Conservation (phyloP, 768 basidiomycete genomes). For the Boletus subparvulus region DNA sequence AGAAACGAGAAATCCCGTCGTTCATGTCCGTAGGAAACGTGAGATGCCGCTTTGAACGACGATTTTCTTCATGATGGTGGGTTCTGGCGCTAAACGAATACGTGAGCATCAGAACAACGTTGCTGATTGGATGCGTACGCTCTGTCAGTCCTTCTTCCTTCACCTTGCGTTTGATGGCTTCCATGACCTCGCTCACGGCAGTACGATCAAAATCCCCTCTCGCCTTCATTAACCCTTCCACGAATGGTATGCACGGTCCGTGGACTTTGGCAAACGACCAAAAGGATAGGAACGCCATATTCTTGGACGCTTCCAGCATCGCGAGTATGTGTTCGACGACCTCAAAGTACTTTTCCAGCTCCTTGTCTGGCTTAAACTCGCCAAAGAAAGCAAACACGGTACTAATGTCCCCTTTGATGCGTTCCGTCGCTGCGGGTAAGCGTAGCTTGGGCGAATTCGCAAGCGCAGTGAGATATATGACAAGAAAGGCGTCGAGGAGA, state of each 20-base stretch:
- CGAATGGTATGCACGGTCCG: slow-evolving; percentile 89
- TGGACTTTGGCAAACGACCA: slow-evolving; percentile 92
- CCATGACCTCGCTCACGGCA: slow-evolving; percentile 87
- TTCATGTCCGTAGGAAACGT: slow-evolving; percentile 59
- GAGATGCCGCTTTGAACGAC: slow-evolving; percentile 73
- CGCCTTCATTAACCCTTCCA: slow-evolving; percentile 86
- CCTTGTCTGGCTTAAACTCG: slow-evolving; percentile 70
- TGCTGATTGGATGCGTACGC: slow-evolving; percentile 52
- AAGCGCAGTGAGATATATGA: slow-evolving; percentile 86
- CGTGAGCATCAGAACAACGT: slow-evolving; percentile 3
- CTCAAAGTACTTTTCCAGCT: slow-evolving; percentile 81
- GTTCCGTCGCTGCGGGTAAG: slow-evolving; percentile 82
- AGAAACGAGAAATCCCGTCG: neutral
- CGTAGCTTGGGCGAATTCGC: slow-evolving; percentile 80
- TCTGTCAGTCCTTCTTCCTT: slow-evolving; percentile 84
- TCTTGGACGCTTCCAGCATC: slow-evolving; percentile 82
- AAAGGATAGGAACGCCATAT: slow-evolving; percentile 89
- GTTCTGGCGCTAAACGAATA: slow-evolving; percentile 59
- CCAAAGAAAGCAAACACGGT: slow-evolving; percentile 80
- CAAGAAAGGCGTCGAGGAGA: slow-evolving; percentile 85
- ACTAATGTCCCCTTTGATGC: slow-evolving; percentile 79
- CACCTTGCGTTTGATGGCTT: slow-evolving; percentile 87
- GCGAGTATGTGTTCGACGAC: slow-evolving; percentile 81
- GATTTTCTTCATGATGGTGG: slow-evolving; percentile 91
- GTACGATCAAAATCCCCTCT: slow-evolving; percentile 91